Evolutionary conservation across 495 filamentous ascomycete species (phyloP).

Genomic region (Aspergillus bertholletiae): DNA sequence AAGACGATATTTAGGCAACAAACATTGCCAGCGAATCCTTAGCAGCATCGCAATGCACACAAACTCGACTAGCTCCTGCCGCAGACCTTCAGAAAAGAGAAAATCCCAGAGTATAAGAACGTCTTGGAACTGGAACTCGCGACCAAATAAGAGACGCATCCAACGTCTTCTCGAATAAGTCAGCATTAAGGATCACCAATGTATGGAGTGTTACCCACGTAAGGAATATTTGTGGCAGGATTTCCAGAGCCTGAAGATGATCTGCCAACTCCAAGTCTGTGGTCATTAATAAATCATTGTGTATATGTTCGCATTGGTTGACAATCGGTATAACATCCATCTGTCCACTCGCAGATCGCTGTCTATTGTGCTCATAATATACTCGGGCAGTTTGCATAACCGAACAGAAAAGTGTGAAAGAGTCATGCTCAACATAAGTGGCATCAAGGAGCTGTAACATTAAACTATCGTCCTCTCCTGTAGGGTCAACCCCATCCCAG

Average conservation of each 20-base stretch:
- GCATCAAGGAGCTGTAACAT: constrained; percentile 67
- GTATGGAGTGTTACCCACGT: constrained; percentile 54
- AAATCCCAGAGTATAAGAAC: constrained; percentile 84
- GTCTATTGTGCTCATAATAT: constrained; percentile 72
- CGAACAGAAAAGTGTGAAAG: constrained; percentile 78
- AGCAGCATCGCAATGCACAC: constrained; percentile 94
- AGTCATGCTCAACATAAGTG: constrained; percentile 80
- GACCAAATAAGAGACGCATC: constrained; percentile 89
- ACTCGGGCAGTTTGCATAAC: constrained; percentile 83
- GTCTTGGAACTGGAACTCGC: constrained; percentile 88
- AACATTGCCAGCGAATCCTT: constrained; percentile 86
- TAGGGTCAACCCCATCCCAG: constrained; percentile 14
- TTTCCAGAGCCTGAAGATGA: constrained; percentile 79
- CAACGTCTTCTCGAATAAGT: constrained; percentile 62
- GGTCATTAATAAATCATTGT: constrained; percentile 71
- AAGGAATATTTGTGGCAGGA: constrained; percentile 94
- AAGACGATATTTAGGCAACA: constrained; percentile 24
- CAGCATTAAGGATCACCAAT: not conserved
- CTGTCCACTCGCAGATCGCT: constrained; percentile 36
- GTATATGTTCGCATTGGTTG: constrained; percentile 77
- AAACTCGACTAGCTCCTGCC: constrained; percentile 77
- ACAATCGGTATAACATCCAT: constrained; percentile 73
- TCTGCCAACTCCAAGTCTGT: constrained; percentile 78
- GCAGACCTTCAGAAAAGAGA: constrained; percentile 83
- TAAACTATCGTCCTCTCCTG: constrained; percentile 34